Evolutionary conservation across 2,329 filamentous ascomycete genomes (phyloP).

Genomic region (Pestalotiopsis sp.): DNA sequence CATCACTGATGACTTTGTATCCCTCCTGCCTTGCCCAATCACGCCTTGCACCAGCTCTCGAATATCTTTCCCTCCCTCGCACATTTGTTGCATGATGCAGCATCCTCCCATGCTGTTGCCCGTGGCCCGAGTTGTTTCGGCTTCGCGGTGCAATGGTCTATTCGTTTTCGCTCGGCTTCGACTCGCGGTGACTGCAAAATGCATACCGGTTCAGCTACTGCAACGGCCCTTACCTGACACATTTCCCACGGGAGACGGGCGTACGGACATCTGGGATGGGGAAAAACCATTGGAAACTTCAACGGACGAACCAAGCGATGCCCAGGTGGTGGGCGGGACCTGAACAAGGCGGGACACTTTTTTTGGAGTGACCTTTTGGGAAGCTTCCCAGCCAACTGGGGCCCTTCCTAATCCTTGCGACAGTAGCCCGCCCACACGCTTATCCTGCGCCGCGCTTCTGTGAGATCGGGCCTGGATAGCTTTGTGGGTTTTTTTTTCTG

Average conservation of each 20-base stretch:
- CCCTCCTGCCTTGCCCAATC: neutral
- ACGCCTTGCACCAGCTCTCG: neutral
- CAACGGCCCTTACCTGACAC: neutral
- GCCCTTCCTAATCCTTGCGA: neutral
- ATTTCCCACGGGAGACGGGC: neutral
- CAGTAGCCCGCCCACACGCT: neutral
- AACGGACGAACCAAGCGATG: neutral
- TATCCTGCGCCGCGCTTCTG: neutral
- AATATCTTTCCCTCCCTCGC: neutral
- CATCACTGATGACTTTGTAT: neutral
- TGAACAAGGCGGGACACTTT: neutral
- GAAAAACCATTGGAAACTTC: neutral
- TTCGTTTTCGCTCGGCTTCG: neutral
- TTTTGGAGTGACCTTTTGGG: neutral
- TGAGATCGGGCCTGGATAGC: neutral
- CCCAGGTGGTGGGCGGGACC: neutral
- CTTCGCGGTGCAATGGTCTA: neutral
- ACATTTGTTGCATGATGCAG: neutral
- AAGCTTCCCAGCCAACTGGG: neutral
- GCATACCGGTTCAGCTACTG: neutral
- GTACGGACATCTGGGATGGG: neutral
- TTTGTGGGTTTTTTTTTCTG: neutral
- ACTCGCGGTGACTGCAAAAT: neutral
- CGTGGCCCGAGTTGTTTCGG: neutral
- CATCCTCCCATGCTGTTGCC: neutral